phyloP scores from a whole-genome alignment of 2,329 filamentous ascomycete species.

The Parastagonospora avenae region DNA sequence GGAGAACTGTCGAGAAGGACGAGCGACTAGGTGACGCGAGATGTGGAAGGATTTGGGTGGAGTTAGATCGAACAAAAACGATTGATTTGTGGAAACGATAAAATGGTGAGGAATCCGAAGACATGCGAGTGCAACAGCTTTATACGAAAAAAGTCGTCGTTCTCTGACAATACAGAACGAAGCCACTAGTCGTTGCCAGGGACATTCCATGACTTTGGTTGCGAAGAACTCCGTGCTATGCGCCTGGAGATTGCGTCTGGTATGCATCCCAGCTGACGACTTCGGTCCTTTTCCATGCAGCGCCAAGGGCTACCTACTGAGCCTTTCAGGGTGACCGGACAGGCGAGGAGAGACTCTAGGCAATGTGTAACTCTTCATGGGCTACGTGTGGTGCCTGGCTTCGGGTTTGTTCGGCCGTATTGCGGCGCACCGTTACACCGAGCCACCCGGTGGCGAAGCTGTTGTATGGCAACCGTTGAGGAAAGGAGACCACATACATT shows the following conservation, averaged over 20 bases:
- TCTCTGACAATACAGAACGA: too few species aligned
- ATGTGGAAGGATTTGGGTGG: not conserved
- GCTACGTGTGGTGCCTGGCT: not conserved
- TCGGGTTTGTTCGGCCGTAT: not conserved
- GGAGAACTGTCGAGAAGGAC: not conserved
- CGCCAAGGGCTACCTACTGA: not conserved
- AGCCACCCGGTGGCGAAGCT: too few species aligned
- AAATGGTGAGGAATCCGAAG: not conserved
- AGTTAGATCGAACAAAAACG: not conserved
- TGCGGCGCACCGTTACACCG: too few species aligned
- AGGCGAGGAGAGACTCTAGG: not conserved
- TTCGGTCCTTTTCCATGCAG: not conserved
- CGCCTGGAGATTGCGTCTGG: not conserved
- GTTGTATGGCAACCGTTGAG: too few species aligned
- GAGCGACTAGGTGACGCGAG: not conserved
- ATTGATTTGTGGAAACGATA: not conserved
- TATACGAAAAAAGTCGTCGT: not conserved
- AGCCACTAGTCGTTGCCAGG: not conserved
- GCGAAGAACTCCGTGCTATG: constrained; percentile 1
- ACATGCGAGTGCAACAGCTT: not conserved
- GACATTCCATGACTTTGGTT: not conserved
- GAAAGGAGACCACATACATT: too few species aligned
- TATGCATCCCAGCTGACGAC: not conserved
- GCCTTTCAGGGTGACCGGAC: not conserved
- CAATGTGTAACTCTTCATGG: not conserved